These are phyloP conservation scores for Earliella scabrosa DNA, from an alignment of 1,284 basidiomycete genomes.

Conservation along the genomic window DNA sequence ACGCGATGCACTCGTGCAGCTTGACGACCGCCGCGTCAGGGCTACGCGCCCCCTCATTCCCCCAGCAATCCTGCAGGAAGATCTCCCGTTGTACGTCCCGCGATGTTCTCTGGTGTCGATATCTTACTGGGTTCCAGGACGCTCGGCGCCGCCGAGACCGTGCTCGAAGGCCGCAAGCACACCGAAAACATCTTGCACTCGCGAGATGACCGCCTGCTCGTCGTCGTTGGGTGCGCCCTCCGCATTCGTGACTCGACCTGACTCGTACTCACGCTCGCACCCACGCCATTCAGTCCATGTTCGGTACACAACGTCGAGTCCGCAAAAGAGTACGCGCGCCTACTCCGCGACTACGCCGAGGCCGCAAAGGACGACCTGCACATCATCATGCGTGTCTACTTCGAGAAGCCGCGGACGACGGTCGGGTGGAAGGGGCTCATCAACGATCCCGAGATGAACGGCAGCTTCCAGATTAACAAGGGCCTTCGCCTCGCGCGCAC, in stretches of 20 bases:
- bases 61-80: conserved; percentile 91
- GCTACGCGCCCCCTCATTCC: conserved; percentile 88
- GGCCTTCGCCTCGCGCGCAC: conserved; percentile 91
- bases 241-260: not conserved
- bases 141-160: conserved; percentile 76
- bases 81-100: conserved; percentile 67
- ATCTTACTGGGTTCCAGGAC: conserved; percentile 46
- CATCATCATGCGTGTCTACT: conserved; percentile 98
- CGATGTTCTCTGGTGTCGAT: too few relatives aligned
- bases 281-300: conserved; percentile 79
- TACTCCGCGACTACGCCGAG: conserved; percentile 84
- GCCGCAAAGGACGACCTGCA: conserved; percentile 83
- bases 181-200: conserved; percentile 83
- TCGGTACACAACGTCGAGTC: conserved; percentile 90
- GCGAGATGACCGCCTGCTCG: conserved; percentile 87
- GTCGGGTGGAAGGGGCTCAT: conserved; percentile 99
- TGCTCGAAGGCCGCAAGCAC: conserved; percentile 82
- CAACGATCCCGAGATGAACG: conserved; percentile 91
- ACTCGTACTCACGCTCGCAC: conserved; percentile 7
- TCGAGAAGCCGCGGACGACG: conserved; percentile 95
- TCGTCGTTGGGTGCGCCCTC: conserved; percentile 78
- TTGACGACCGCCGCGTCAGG: conserved; percentile 89
- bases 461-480: conserved; percentile 93
- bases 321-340: conserved; percentile 83
- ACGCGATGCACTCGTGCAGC: conserved; percentile 76